Evolutionary conservation across 2,329 filamentous ascomycete species (phyloP).

Genomic region (Waltergamsia citrina): DNA sequence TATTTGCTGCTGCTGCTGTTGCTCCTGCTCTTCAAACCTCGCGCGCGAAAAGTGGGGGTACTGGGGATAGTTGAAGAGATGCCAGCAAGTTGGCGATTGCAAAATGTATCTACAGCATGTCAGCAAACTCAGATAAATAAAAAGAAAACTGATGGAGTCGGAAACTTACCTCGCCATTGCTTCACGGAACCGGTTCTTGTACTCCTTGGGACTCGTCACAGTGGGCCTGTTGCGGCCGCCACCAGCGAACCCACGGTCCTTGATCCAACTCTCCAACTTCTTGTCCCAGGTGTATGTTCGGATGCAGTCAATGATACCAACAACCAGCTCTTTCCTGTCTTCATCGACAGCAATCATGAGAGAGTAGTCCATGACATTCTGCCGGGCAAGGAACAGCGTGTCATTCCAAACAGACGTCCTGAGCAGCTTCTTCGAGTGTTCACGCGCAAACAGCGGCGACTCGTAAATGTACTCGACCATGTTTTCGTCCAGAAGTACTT

Average conservation of each 20-base stretch:
- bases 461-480: constrained; percentile 99
- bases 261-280: constrained; percentile 99
- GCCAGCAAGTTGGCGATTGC: constrained; percentile 68
- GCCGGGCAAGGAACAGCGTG: constrained; percentile 84
- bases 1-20: constrained; percentile 7
- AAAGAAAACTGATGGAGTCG: not conserved
- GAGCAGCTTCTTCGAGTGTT: constrained; percentile 91
- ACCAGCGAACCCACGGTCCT: constrained; percentile 78
- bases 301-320: constrained; percentile 98
- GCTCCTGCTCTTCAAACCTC: constrained; percentile 28
- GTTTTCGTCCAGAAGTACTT: constrained; percentile 94
- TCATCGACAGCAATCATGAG: constrained; percentile 98
- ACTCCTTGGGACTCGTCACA: constrained; percentile 94
- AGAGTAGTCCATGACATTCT: constrained; percentile 99
- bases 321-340: constrained; percentile 77
- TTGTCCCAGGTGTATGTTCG: constrained; percentile 99
- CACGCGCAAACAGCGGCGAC: constrained; percentile 85
- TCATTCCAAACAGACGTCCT: constrained; percentile 94
- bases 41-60: constrained; percentile 25
- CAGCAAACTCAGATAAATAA: not conserved
- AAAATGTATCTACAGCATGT: constrained; percentile 50
- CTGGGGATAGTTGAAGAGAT: constrained; percentile 47
- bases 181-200: constrained; percentile 90
- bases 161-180: constrained; percentile 80
- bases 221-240: constrained; percentile 78